Percentiles rank a stretch among this genome's conserved stretches.
phyloP scores from a whole-genome alignment of 805 yeast species.

The Saccharomycopsis fermentans region DNA sequence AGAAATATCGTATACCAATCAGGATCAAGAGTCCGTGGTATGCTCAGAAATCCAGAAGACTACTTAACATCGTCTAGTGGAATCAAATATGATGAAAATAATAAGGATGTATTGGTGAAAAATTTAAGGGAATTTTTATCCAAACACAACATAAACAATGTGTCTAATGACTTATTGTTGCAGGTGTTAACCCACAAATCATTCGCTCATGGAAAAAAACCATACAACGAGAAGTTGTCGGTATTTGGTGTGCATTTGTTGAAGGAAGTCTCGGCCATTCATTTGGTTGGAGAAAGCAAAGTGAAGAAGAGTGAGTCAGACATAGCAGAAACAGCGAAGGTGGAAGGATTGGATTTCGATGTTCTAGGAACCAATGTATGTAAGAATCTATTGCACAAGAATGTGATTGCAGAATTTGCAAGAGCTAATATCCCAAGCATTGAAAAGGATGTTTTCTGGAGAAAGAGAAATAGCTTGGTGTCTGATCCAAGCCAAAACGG shows the following conservation, averaged over 20 bases:
- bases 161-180: conserved; percentile 40
- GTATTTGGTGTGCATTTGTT: conserved; percentile 59
- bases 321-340: conserved; percentile 23
- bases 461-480: conserved; percentile 40
- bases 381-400: conserved; percentile 41
- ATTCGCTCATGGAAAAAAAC: conserved; percentile 82
- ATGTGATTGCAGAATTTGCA: conserved; percentile 43
- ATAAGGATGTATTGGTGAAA: conserved; percentile 42
- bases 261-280: conserved; percentile 38
- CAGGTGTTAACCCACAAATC: conserved; percentile 91
- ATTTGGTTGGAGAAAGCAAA: conserved; percentile 27
- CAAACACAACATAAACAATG: conserved; percentile 18
- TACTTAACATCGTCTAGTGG: conserved; percentile 25
- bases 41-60: conserved; percentile 60
- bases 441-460: conserved; percentile 56
- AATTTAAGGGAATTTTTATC: conserved; percentile 41
- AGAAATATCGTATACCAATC: conserved; percentile 23
- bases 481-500: conserved; percentile 40
- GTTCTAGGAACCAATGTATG: conserved; percentile 48
- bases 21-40: conserved; percentile 54
- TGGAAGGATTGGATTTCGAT: conserved; percentile 45
- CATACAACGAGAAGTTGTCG: conserved; percentile 79
- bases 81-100: conserved; percentile 33
- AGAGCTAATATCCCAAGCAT: conserved; percentile 31
- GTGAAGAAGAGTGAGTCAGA: conserved; percentile 20